These are phyloP conservation scores for Fusarium longipes DNA, from an alignment of 2,329 filamentous ascomycete genomes.

Conservation along the genomic window DNA sequence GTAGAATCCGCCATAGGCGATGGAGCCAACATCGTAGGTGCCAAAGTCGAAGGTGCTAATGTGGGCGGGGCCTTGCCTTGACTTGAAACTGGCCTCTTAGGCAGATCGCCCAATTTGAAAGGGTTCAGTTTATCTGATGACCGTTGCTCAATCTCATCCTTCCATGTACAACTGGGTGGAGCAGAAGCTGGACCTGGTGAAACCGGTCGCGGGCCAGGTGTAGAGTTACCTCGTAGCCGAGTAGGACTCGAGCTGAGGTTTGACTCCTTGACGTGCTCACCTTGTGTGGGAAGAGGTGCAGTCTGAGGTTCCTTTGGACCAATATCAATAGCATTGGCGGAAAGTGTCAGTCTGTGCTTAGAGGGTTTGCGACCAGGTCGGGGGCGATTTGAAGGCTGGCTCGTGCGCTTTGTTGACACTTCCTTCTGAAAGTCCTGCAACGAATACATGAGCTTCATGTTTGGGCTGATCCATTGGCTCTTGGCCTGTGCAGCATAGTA, in stretches of 20 bases:
- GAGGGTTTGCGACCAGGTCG: constrained; percentile 66
- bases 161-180: constrained; percentile 71
- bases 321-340: constrained; percentile 67
- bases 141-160: constrained; percentile 59
- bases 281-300: constrained; percentile 68
- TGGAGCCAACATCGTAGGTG: constrained; percentile 17
- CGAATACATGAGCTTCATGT: constrained; percentile 93
- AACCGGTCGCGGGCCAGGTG: constrained; percentile 61
- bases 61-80: constrained; percentile 30
- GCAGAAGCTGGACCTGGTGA: constrained; percentile 75
- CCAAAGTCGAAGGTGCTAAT: constrained; percentile 15
- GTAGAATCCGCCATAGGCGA: constrained; percentile 41
- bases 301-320: constrained; percentile 68
- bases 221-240: constrained; percentile 65
- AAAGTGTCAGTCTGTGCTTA: constrained; percentile 70
- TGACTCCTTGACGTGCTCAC: constrained; percentile 56
- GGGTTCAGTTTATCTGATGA: constrained; percentile 29
- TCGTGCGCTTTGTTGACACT: constrained; percentile 62
- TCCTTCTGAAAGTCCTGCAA: constrained; percentile 83
- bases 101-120: constrained; percentile 43
- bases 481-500: constrained; percentile 84
- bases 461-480: constrained; percentile 89
- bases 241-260: constrained; percentile 55
- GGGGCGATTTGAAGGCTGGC: constrained; percentile 60
- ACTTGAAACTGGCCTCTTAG: constrained; percentile 53